Conservation (phyloP, 345 rosid species). For the Trapa bicornis region DNA sequence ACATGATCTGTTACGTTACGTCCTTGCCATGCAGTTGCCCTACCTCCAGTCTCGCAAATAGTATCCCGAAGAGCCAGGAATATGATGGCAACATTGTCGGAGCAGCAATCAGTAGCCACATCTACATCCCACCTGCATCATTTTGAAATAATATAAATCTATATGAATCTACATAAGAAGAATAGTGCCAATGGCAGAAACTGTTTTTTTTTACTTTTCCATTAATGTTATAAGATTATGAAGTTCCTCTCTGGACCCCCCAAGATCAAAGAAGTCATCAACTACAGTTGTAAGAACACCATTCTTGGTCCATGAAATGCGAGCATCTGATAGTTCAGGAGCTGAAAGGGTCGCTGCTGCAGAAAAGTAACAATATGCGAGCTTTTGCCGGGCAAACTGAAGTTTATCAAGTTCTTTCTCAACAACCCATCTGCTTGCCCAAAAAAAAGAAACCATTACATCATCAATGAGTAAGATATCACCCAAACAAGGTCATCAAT, state of each 20-base stretch:
- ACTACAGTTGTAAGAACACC: conserved; percentile 74
- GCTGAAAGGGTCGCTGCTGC: conserved; percentile 53
- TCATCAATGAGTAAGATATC: background rate
- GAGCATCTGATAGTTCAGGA: conserved; percentile 68
- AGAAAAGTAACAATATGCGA: conserved; percentile 72
- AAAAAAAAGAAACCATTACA: background rate
- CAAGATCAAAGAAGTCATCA: conserved; percentile 83
- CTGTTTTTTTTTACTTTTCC: conserved; percentile 32
- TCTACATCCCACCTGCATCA: conserved; percentile 52
- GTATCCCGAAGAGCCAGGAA: conserved; percentile 56
- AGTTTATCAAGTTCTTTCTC: conserved; percentile 55
- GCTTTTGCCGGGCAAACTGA: conserved; percentile 68
- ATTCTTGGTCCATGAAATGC: conserved; percentile 89
- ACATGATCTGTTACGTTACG: conserved; percentile 38
- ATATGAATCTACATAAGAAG: background rate
- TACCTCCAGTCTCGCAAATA: conserved; percentile 56
- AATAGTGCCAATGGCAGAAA: background rate
- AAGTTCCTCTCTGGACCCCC: conserved; percentile 68
- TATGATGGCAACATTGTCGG: conserved; percentile 70
- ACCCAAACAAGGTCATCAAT: background rate
- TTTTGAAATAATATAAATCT: background rate
- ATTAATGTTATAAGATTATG: conserved; percentile 52
- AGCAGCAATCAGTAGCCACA: conserved; percentile 33
- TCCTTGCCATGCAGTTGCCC: conserved; percentile 52
- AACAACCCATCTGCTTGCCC: conserved; percentile 51